These are phyloP conservation scores for Posidonia oceanica DNA, from an alignment of 116 monocot species.

Conservation along the genomic window DNA sequence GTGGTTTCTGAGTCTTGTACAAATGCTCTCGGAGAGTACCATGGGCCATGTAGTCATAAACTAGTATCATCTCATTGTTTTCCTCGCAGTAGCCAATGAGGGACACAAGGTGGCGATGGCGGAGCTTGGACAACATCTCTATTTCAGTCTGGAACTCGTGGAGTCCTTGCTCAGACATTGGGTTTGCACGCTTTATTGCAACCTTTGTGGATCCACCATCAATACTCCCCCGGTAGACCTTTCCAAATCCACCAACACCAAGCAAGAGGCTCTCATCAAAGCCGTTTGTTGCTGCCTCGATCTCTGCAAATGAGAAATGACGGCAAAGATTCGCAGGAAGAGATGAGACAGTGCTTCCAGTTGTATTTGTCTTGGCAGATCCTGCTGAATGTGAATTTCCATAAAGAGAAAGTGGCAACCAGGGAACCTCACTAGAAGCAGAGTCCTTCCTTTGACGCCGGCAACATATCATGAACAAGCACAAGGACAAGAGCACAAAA, in stretches of 20 bases:
- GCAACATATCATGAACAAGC: conserved; percentile 14
- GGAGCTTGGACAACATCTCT: conserved; percentile 22
- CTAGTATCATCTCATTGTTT: conserved; percentile 23
- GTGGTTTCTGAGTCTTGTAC: conserved; percentile 12
- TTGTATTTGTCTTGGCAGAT: conserved; percentile 39
- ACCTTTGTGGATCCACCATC: conserved; percentile 12
- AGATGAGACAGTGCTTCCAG: conserved; percentile 9
- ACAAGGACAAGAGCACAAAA: conserved; percentile 10
- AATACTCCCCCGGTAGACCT: conserved; percentile 10
- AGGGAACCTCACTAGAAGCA: conserved; percentile 40
- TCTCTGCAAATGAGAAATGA: conserved; percentile 13
- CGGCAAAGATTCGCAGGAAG: conserved; percentile 15
- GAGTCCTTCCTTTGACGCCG: conserved; percentile 23
- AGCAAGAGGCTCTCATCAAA: conserved; percentile 11
- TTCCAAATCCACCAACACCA: conserved; percentile 13
- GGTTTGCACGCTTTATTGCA: conserved; percentile 22
- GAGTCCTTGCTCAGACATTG: conserved; percentile 14
- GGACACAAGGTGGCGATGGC: conserved; percentile 22
- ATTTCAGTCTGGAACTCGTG: conserved; percentile 22
- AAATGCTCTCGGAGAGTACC: conserved; percentile 20
- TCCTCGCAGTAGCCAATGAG: conserved; percentile 20
- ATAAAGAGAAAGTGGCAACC: conserved; percentile 37
- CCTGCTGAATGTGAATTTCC: conserved; percentile 53
- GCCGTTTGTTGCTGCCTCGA: conserved; percentile 4
- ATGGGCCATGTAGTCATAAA: conserved; percentile 21